These are phyloP conservation scores for Thermochaetoides thermophila DNA, from an alignment of 495 filamentous ascomycete genomes.

Conservation along the genomic window DNA sequence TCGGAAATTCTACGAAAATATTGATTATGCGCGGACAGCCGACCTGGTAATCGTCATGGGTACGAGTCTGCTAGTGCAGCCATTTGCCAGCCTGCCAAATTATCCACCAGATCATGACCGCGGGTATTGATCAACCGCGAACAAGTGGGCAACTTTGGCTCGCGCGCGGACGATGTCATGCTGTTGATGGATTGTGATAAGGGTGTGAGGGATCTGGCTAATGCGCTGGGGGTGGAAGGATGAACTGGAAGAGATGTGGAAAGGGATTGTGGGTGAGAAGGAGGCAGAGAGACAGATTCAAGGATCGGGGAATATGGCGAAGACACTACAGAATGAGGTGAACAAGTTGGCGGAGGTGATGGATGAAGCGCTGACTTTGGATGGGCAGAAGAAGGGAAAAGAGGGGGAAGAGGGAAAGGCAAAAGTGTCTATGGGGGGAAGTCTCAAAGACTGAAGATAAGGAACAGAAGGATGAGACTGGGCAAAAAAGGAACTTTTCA, in stretches of 20 bases:
- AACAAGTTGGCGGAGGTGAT: constrained; percentile 23
- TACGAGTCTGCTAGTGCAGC: constrained; percentile 76
- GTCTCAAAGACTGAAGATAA: too few relatives aligned
- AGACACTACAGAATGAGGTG: constrained; percentile 18
- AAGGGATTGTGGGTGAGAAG: constrained; percentile 23
- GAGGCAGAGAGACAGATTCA: constrained; percentile 28
- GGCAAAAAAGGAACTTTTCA: too few relatives aligned
- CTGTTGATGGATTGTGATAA: constrained; percentile 47
- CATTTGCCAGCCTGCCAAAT: constrained; percentile 68
- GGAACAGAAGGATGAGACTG: too few relatives aligned
- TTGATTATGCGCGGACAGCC: constrained; percentile 39
- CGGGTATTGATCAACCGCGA: constrained; percentile 81
- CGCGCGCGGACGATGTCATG: constrained; percentile 27
- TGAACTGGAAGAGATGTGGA: constrained; percentile 52
- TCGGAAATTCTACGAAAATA: constrained; percentile 46
- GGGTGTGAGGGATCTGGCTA: constrained; percentile 70
- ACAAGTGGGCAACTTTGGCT: constrained; percentile 66
- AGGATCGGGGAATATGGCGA: constrained; percentile 12
- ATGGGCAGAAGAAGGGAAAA: constrained; percentile 10
- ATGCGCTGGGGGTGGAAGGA: constrained; percentile 72
- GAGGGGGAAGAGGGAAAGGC: constrained; percentile 1
- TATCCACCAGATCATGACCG: constrained; percentile 46
- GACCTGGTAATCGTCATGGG: constrained; percentile 86
- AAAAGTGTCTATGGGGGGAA: too few relatives aligned
- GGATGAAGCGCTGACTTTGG: constrained; percentile 22